These are phyloP conservation scores for Aphanoascus verrucosus DNA, from an alignment of 2,329 filamentous ascomycete species.

Conservation along the genomic window DNA sequence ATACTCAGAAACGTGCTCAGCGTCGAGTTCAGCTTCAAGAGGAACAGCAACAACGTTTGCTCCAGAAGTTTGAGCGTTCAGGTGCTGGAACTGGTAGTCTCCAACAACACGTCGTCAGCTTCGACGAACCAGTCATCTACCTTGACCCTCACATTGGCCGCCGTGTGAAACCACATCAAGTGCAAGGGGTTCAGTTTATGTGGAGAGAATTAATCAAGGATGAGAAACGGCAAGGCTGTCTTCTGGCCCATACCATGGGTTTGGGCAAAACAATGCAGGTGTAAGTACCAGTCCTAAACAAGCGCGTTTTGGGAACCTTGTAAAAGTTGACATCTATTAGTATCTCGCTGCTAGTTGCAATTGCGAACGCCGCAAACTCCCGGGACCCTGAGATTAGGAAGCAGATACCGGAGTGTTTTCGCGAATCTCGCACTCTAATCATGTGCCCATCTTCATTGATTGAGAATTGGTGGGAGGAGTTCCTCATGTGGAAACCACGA, in stretches of 20 bases:
- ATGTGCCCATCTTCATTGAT: slow-evolving; percentile 65
- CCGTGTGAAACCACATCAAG: slow-evolving; percentile 67
- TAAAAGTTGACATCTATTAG: slow-evolving; percentile 25
- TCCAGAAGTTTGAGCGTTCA: slow-evolving; percentile 23
- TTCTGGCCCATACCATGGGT: slow-evolving; percentile 84
- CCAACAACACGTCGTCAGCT: slow-evolving; percentile 39
- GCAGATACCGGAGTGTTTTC: slow-evolving; percentile 60
- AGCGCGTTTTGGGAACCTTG: not conserved
- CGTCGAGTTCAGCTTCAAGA: slow-evolving; percentile 47
- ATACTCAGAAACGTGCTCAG: slow-evolving; percentile 47
- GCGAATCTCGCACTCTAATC: slow-evolving; percentile 54
- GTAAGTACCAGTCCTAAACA: slow-evolving; percentile 27
- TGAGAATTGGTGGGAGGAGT: slow-evolving; percentile 74
- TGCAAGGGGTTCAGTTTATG: slow-evolving; percentile 73
- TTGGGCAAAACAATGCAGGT: slow-evolving; percentile 88
- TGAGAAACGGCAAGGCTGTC: slow-evolving; percentile 57
- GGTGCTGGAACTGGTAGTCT: slow-evolving; percentile 30
- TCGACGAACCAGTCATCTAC: slow-evolving; percentile 37
- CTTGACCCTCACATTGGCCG: slow-evolving; percentile 53
- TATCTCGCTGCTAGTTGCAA: slow-evolving; percentile 67
- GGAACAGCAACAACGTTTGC: slow-evolving; percentile 35
- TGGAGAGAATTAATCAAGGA: slow-evolving; percentile 71
- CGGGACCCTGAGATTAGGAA: slow-evolving; percentile 44
- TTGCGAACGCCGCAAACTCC: slow-evolving; percentile 56
- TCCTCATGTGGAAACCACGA: slow-evolving; percentile 56